These are phyloP conservation scores for Ophiostoma ulmi DNA, from an alignment of 2,329 filamentous ascomycete genomes.

Conservation along the genomic window DNA sequence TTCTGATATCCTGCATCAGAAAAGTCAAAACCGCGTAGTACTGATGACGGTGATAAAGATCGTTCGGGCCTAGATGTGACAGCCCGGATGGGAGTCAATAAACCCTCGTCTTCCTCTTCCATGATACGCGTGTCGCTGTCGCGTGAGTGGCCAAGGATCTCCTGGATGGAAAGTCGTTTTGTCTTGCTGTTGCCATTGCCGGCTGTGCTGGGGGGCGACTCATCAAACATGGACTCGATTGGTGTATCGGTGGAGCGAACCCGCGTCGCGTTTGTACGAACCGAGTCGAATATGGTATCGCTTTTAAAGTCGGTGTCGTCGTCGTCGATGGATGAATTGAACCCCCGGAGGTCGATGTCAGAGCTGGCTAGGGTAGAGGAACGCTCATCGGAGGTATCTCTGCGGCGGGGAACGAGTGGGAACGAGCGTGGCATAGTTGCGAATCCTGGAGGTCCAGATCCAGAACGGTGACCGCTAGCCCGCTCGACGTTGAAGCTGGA, in stretches of 20 bases:
- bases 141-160: conserved; percentile 52
- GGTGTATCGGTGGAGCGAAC: conserved; percentile 64
- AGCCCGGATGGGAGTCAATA: conserved; percentile 46
- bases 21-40: conserved; percentile 14
- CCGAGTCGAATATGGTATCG: conserved; percentile 71
- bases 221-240: conserved; percentile 75
- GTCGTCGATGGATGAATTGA: conserved; percentile 61
- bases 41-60: conserved; percentile 16
- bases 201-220: conserved; percentile 60
- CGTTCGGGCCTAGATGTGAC: not conserved
- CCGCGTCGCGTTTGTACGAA: conserved; percentile 63
- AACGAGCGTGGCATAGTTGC: conserved; percentile 29
- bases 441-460: conserved; percentile 4
- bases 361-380: conserved; percentile 62
- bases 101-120: conserved; percentile 59
- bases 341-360: conserved; percentile 60
- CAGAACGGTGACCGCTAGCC: not conserved
- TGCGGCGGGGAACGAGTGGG: conserved; percentile 39
- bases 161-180: conserved; percentile 55
- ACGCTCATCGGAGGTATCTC: conserved; percentile 43
- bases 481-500: conserved; percentile 53
- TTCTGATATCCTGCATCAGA: conserved; percentile 6
- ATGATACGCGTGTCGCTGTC: conserved; percentile 54
- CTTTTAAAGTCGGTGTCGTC: conserved; percentile 75
- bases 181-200: conserved; percentile 47